Percentiles rank a stretch among this genome's conserved stretches.
Conservation (phyloP, 768 basidiomycete species). For the Gloeopeniophorella convolvens region DNA sequence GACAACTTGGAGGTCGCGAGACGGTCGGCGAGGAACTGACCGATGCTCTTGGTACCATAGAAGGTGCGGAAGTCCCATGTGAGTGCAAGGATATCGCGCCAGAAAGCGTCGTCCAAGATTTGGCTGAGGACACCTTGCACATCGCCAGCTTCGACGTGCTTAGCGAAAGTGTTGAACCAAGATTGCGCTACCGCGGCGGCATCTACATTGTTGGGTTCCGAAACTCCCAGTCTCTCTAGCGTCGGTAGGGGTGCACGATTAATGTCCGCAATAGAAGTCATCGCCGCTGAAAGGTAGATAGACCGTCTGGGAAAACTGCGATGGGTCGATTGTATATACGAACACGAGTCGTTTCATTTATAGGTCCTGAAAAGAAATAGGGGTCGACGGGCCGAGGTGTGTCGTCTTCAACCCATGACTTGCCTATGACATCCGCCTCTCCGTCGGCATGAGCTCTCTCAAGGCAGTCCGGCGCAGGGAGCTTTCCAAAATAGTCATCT, state of each 20-base stretch:
- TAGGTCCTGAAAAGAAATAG: background rate
- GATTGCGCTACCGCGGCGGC: slow-evolving; percentile 17
- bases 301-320: background rate
- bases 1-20: slow-evolving; percentile 26
- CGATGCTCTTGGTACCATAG: slow-evolving; percentile 36
- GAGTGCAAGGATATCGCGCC: slow-evolving; percentile 56
- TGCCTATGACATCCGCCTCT: too few species aligned
- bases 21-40: slow-evolving; percentile 41
- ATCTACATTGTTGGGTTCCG: slow-evolving; percentile 12
- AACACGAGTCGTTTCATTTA: background rate
- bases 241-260: slow-evolving; percentile 19
- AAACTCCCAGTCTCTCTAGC: slow-evolving; percentile 18
- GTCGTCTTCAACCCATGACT: too few species aligned
- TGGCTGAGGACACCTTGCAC: slow-evolving; percentile 13
- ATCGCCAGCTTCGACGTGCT: slow-evolving; percentile 11
- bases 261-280: slow-evolving; percentile 7
- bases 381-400: too few species aligned
- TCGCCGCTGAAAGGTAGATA: background rate
- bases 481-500: too few species aligned
- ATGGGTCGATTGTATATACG: background rate
- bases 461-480: too few species aligned
- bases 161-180: slow-evolving; percentile 23
- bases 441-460: too few species aligned
- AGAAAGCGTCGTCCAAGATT: slow-evolving; percentile 34
- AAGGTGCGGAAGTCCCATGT: slow-evolving; percentile 62